Conservation (phyloP, 192 early-diverging fungal genomes). For the Thoreauomyces humboldtii region DNA sequence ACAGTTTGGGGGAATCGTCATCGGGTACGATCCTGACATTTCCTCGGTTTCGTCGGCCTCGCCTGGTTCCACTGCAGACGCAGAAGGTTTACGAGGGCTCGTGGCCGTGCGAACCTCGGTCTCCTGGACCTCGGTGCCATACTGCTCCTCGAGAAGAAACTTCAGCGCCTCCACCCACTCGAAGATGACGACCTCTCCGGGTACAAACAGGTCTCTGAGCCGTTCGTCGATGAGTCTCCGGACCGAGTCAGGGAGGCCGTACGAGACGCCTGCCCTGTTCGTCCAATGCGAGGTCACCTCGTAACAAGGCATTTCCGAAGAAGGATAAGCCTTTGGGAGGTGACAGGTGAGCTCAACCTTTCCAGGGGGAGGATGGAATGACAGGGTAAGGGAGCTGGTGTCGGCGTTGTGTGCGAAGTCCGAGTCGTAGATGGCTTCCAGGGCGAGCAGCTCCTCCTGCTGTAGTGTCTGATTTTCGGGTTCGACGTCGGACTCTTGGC, state of each 20-base stretch:
- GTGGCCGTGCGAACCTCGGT: background rate
- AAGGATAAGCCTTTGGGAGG: slow-evolving; percentile 27
- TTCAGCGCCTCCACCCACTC: slow-evolving; percentile 63
- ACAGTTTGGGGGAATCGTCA: slow-evolving; percentile 20
- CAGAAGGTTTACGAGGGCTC: too few relatives aligned
- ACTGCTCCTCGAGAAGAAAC: slow-evolving; percentile 17
- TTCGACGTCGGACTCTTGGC: too few relatives aligned
- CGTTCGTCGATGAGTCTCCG: slow-evolving; percentile 38
- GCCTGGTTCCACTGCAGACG: background rate
- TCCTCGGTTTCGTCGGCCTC: background rate
- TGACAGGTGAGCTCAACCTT: slow-evolving; percentile 13
- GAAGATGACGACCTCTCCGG: slow-evolving; percentile 65
- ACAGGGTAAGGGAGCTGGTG: background rate
- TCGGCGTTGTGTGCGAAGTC: slow-evolving; percentile 4
- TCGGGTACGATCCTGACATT: background rate
- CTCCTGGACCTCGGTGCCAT: background rate
- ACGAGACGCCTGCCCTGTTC: slow-evolving; percentile 4
- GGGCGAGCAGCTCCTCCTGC: slow-evolving; percentile 31
- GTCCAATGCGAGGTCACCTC: slow-evolving; percentile 13
- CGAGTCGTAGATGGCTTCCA: slow-evolving; percentile 31
- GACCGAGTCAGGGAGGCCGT: background rate
- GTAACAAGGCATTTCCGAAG: slow-evolving; percentile 20
- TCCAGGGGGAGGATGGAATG: slow-evolving; percentile 4
- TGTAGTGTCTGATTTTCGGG: slow-evolving; percentile 6
- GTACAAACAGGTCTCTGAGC: slow-evolving; percentile 54